Base-by-base conservation (phyloP, 805 yeast species). In the Myxozyma melibiosi region DNA sequence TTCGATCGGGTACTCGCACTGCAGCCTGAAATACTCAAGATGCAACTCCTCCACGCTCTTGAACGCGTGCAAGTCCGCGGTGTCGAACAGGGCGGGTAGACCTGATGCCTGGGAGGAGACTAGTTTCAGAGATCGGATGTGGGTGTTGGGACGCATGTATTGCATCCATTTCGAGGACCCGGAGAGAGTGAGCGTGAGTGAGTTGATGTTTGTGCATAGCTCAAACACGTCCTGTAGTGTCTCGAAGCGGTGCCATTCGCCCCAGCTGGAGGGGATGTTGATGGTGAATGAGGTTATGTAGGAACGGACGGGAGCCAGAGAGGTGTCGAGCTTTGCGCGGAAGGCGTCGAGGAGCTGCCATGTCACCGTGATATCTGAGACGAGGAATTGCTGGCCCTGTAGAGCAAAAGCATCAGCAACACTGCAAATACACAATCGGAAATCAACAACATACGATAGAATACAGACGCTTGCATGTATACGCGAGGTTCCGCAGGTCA, bases 231-330 rank as follows among this genome's bases (percentile, higher is more conserved):
- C 41, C 18, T 53, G 55, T 3, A 60, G 44, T 9, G 51, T 18
- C 3, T 53, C 54, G n/a, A 62, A 38, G 6, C 64, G 54, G 24
- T 58, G 64, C 64, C 64, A 60, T 45, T 60, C 64, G n/a, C 64
- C 64, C 63, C 64, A 58, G 44, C 61, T 55, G 14, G 63, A 60
- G 2, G 62, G 59, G 27, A 58, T 42, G 2, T 24, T 35, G 31
- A 60, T 60, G 13, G 38, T n/a, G 38, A 60, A 43, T 11, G 48
- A 44, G 14, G 54, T 46, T n/a, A 60, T 53, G 48, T 60, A 60
- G 6, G 57, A 37, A 3, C 28, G 25, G n/a, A 55, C 24, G n/a
- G 45, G 18, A 2, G 30, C 20, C 9, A 59, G 38, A 8, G 54
- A 33, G 14, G 42, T 45, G 30, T 41, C 39, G 30, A 54, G 28